A percentile compares a stretch with the other conserved stretches of the same genome.
phyloP scores from a whole-genome alignment of 768 basidiomycete genomes.

The Trametes elegans region DNA sequence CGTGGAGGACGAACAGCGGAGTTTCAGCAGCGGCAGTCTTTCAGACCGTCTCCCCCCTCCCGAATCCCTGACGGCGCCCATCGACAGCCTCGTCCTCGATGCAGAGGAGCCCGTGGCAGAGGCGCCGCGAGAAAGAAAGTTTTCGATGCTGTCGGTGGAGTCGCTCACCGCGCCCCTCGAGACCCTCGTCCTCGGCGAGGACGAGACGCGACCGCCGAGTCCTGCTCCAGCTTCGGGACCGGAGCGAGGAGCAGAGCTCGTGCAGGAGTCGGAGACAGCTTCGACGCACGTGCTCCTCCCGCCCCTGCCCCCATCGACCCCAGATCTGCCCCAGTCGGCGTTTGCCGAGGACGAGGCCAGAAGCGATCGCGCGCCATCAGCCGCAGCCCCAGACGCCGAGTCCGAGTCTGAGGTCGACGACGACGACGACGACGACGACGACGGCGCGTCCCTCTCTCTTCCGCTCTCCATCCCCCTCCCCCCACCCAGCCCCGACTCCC shows the following conservation, averaged over 20 bases:
- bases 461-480: conserved; percentile 4
- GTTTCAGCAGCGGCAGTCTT: background rate
- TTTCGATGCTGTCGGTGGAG: conserved; percentile 1
- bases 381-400: too few species aligned
- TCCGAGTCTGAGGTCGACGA: too few species aligned
- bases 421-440: too few species aligned
- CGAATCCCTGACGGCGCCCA: background rate
- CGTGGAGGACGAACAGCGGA: background rate
- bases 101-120: background rate
- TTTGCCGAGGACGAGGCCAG: too few species aligned
- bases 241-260: too few species aligned
- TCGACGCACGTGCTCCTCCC: too few species aligned
- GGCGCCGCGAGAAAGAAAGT: background rate
- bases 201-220: background rate
- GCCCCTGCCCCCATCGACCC: too few species aligned
- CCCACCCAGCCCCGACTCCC: background rate
- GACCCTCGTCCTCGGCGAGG: background rate
- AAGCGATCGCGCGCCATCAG: too few species aligned
- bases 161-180: conserved; percentile 12
- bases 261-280: too few species aligned
- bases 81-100: background rate
- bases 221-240: too few species aligned
- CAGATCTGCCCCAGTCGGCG: too few species aligned
- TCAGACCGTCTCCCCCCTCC: background rate
- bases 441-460: background rate